Evolutionary conservation across 2,329 filamentous ascomycete species (phyloP).

Genomic region (Diaporthe longicolla): DNA sequence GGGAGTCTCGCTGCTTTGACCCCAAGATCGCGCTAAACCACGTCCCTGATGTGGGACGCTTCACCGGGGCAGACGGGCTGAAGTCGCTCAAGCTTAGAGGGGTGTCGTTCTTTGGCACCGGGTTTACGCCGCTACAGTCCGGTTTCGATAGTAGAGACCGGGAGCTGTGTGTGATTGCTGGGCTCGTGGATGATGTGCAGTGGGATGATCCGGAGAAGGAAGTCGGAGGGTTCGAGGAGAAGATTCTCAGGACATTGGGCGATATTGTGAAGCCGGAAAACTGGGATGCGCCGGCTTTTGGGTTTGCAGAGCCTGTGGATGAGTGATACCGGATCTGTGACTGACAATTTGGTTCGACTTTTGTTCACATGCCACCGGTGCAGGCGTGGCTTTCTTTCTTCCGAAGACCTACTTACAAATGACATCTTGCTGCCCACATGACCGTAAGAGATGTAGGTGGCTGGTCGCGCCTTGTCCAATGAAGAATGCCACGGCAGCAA

Average conservation of each 20-base stretch:
- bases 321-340: not conserved
- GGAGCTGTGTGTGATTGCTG: conserved; percentile 10
- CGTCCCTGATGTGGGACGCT: conserved; percentile 18
- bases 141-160: conserved; percentile 4
- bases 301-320: not conserved
- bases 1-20: not conserved
- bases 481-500: not conserved
- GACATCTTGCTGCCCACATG: not conserved
- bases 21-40: conserved; percentile 19
- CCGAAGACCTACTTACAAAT: too few species aligned
- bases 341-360: not conserved
- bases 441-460: not conserved
- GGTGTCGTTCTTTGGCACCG: conserved; percentile 4
- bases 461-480: not conserved
- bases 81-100: not conserved
- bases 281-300: not conserved
- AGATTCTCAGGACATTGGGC: not conserved
- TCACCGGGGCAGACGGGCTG: conserved; percentile 19
- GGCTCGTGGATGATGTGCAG: not conserved
- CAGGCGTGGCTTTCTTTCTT: not conserved
- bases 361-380: too few species aligned
- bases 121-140: conserved; percentile 1
- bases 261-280: conserved; percentile 24
- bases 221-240: conserved; percentile 17
- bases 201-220: conserved; percentile 18